Conservation (phyloP, 371 early-diverging fungal genomes). For the Saksenaea vasiformis region DNA sequence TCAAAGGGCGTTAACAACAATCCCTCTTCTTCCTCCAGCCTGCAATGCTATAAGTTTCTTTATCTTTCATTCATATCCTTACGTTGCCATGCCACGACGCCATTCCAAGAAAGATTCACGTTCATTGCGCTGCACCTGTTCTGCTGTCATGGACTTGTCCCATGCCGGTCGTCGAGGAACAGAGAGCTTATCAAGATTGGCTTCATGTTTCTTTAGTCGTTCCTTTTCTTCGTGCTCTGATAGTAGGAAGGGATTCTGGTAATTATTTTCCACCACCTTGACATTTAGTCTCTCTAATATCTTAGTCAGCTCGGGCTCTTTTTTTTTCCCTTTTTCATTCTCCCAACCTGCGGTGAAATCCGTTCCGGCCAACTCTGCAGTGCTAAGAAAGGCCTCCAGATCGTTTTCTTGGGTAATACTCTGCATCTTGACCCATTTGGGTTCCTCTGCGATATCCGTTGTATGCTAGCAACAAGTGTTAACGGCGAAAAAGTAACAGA, state of each 20-base stretch:
- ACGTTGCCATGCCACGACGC: conserved; percentile 85
- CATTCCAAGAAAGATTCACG: conserved; percentile 89
- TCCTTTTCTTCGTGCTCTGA: conserved; percentile 77
- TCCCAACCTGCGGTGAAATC: conserved; percentile 89
- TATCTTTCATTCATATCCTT: conserved; percentile 14
- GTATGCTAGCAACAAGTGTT: conserved; percentile 67
- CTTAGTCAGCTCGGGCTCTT: neutral
- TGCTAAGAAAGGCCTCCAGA: conserved; percentile 92
- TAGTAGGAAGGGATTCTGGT: conserved; percentile 83
- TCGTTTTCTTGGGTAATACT: conserved; percentile 97
- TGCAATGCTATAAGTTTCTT: conserved; percentile 12
- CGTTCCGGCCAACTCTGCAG: conserved; percentile 94
- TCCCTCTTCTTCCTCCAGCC: conserved; percentile 87
- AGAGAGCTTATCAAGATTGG: conserved; percentile 69
- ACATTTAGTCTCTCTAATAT: conserved; percentile 80
- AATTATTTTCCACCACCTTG: conserved; percentile 76
- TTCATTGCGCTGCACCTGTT: conserved; percentile 82
- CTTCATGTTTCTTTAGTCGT: conserved; percentile 75
- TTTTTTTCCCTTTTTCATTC: neutral
- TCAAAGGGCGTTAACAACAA: conserved; percentile 97
- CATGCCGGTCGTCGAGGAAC: conserved; percentile 92
- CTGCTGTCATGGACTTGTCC: conserved; percentile 84
- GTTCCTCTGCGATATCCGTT: conserved; percentile 82
- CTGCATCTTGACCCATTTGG: conserved; percentile 86
- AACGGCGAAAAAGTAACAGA: neutral